These are phyloP conservation scores for Ampelomyces quisqualis DNA, from an alignment of 2,329 filamentous ascomycete species.

Conservation along the genomic window DNA sequence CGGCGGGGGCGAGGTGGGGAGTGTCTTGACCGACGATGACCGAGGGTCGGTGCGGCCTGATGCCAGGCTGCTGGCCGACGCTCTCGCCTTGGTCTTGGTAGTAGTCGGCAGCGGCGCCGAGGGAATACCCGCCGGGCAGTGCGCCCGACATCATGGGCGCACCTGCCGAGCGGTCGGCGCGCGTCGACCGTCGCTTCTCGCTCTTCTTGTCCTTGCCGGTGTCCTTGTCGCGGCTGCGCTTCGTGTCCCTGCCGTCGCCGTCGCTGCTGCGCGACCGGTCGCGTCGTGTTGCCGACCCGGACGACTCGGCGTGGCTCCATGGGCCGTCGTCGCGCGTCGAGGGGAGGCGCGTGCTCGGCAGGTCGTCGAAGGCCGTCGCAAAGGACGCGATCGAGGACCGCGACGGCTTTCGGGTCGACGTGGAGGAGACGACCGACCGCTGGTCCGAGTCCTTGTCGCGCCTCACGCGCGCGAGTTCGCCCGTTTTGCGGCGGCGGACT, in stretches of 20 bases:
- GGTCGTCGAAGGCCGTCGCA: slow-evolving; percentile 42
- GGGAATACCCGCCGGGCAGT: slow-evolving; percentile 43
- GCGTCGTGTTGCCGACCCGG: slow-evolving; percentile 26
- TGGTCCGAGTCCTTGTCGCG: slow-evolving; percentile 32
- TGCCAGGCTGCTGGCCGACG: slow-evolving; percentile 60
- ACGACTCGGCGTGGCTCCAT: slow-evolving; percentile 35
- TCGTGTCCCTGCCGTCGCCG: slow-evolving; percentile 36
- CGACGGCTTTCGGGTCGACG: slow-evolving; percentile 37
- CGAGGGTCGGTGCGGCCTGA: slow-evolving; percentile 54
- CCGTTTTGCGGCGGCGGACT: slow-evolving; percentile 25
- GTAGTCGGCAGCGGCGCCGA: slow-evolving; percentile 61
- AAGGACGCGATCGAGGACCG: slow-evolving; percentile 43
- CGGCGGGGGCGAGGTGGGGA: slow-evolving; percentile 58
- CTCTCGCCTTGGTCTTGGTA: slow-evolving; percentile 64
- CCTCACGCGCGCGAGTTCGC: slow-evolving; percentile 33
- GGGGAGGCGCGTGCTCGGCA: slow-evolving; percentile 28
- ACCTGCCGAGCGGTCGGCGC: slow-evolving; percentile 32
- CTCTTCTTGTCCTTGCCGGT: slow-evolving; percentile 26
- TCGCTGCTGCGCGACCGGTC: slow-evolving; percentile 35
- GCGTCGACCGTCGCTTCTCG: slow-evolving; percentile 34
- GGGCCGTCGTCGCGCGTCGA: slow-evolving; percentile 35
- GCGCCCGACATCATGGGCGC: slow-evolving; percentile 40
- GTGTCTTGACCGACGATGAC: slow-evolving; percentile 56
- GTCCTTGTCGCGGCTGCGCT: slow-evolving; percentile 26
- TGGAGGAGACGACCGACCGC: slow-evolving; percentile 41